These are phyloP conservation scores for Chimonanthus praecox DNA, from an alignment of 164 flowering plant species.

Conservation along the genomic window DNA sequence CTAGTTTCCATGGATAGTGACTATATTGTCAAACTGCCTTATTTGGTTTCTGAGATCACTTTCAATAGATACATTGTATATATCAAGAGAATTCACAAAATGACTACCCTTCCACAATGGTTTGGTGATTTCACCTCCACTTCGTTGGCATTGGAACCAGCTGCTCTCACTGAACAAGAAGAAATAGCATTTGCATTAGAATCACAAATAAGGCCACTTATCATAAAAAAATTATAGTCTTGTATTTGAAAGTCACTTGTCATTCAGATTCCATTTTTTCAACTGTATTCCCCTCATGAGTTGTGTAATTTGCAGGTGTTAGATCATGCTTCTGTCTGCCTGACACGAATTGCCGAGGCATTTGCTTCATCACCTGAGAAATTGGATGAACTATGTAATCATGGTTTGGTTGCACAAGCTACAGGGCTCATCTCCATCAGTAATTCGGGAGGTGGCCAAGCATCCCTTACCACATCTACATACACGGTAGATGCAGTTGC, in stretches of 20 bases:
- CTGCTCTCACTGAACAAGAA: too few species aligned
- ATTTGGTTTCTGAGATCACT: too few species aligned
- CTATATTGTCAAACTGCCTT: too few species aligned
- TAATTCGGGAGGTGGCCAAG: slow-evolving; percentile 89
- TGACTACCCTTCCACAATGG: too few species aligned
- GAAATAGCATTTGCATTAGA: too few species aligned
- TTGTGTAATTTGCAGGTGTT: slow-evolving; percentile 52
- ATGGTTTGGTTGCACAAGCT: slow-evolving; percentile 92
- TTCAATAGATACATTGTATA: too few species aligned
- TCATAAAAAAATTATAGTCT: too few species aligned
- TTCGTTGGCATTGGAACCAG: too few species aligned
- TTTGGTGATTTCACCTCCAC: too few species aligned
- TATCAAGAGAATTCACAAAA: too few species aligned
- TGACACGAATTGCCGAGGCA: slow-evolving; percentile 94
- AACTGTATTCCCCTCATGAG: background rate
- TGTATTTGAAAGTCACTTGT: too few species aligned
- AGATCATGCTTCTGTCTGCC: slow-evolving; percentile 95
- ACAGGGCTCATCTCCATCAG: slow-evolving; percentile 82
- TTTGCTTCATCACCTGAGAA: slow-evolving; percentile 87
- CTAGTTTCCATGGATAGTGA: background rate
- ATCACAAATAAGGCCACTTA: too few species aligned
- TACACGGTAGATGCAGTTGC: slow-evolving; percentile 61
- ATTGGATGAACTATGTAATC: slow-evolving; percentile 91
- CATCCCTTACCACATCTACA: slow-evolving; percentile 85
- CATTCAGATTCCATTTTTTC: background rate